Percentiles rank a stretch among this genome's conserved stretches.
These are phyloP conservation scores for Withania somnifera DNA, from an alignment of 305 asterid genomes.

Conservation along the genomic window DNA sequence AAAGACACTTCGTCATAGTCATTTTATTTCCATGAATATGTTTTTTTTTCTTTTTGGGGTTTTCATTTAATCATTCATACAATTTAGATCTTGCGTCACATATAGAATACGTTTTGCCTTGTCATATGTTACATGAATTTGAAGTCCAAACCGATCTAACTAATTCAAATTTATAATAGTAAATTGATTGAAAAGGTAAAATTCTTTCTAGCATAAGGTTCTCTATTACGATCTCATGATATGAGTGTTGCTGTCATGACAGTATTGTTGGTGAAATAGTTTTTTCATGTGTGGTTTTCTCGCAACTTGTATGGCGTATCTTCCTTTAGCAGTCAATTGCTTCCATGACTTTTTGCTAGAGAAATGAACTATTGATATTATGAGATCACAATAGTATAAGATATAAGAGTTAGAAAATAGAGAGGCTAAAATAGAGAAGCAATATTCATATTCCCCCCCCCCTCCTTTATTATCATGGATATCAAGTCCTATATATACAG, in stretches of 20 bases:
- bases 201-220: not conserved
- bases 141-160: no score
- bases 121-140: not conserved
- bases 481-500: no score
- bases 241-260: not conserved
- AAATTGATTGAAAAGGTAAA: not conserved
- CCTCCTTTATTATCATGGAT: no score
- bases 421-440: no score
- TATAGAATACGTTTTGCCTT: not conserved
- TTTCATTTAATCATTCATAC: not conserved
- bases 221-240: not conserved
- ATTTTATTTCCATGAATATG: not conserved
- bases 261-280: not conserved
- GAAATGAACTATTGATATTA: not conserved
- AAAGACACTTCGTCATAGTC: not conserved
- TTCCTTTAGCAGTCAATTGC: not conserved
- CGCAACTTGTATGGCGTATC: not conserved
- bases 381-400: not conserved
- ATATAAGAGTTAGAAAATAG: no score
- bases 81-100: not conserved
- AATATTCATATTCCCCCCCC: no score
- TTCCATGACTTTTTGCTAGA: not conserved
- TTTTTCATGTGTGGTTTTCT: not conserved
- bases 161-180: not conserved
- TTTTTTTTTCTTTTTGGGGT: not conserved